Percentiles rank a stretch among this genome's conserved stretches.
Conservation (phyloP, 371 early-diverging fungal genomes). For the Mortierella sp. region DNA sequence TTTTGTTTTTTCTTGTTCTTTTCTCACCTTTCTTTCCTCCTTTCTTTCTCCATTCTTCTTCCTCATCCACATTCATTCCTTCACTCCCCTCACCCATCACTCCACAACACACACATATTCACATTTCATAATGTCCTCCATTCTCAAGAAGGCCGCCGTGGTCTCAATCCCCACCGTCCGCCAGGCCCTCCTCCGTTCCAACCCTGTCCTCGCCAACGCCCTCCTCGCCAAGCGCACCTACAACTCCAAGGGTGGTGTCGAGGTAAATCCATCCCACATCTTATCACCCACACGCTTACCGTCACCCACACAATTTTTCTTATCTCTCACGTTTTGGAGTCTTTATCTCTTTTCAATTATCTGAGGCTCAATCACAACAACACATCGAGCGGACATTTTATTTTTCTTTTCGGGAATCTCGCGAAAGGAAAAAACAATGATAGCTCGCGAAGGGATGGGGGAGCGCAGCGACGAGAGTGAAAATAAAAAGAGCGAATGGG, state of each 20-base stretch:
- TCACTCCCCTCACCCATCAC: not conserved
- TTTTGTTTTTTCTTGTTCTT: slow-evolving; percentile 1
- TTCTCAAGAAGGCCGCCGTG: slow-evolving; percentile 51
- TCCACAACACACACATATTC: slow-evolving; percentile 10
- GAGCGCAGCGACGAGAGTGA: no score
- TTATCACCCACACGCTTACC: not conserved
- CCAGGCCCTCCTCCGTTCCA: slow-evolving; percentile 53
- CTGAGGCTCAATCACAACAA: not conserved
- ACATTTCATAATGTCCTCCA: slow-evolving; percentile 34
- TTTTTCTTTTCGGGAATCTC: not conserved
- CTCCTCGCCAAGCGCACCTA: slow-evolving; percentile 54
- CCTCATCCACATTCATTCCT: no score
- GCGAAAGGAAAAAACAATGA: not conserved
- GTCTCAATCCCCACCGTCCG: slow-evolving; percentile 55
- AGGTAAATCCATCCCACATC: slow-evolving; percentile 36
- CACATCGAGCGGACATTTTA: slow-evolving; percentile 1
- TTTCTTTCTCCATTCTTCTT: not conserved
- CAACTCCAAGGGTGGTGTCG: slow-evolving; percentile 53
- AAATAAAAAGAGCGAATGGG: not conserved
- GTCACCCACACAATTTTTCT: not conserved
- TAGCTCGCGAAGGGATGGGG: no score
- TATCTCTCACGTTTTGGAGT: not conserved
- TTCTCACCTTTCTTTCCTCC: not conserved
- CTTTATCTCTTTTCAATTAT: not conserved
- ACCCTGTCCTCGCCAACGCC: slow-evolving; percentile 50